These are phyloP conservation scores for Ramaria sp. DNA, from an alignment of 768 basidiomycete genomes.

Conservation along the genomic window DNA sequence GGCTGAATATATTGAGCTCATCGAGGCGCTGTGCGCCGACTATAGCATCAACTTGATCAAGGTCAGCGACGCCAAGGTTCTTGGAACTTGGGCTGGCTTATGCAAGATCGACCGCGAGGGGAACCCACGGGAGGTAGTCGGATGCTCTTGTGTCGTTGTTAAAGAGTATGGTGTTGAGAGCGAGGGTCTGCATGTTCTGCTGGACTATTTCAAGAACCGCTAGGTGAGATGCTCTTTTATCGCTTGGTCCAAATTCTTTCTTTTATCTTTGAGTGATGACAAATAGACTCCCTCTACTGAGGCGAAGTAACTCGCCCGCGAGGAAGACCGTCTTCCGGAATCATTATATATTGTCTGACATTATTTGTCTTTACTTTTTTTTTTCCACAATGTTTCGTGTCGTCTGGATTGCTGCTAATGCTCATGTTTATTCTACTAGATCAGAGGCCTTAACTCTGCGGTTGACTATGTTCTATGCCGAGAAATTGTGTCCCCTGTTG, in stretches of 20 bases:
- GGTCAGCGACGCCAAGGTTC: slow-evolving; percentile 86
- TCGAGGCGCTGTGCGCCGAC: slow-evolving; percentile 97
- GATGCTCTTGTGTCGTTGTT: slow-evolving; percentile 91
- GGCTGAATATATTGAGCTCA: slow-evolving; percentile 99
- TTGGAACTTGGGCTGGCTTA: slow-evolving; percentile 96
- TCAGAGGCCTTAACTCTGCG: too few species aligned
- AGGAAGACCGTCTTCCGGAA: slow-evolving; percentile 79
- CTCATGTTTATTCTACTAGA: too few species aligned
- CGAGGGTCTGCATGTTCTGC: slow-evolving; percentile 87
- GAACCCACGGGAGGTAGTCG: slow-evolving; percentile 92
- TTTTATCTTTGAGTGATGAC: slow-evolving; percentile 44
- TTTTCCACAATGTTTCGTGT: too few species aligned
- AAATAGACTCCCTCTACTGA: slow-evolving; percentile 93
- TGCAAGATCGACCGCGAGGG: slow-evolving; percentile 99
- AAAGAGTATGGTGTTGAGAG: slow-evolving; percentile 95
- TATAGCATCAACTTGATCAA: slow-evolving; percentile 99
- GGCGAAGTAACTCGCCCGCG: slow-evolving; percentile 37
- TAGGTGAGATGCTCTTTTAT: slow-evolving; percentile 31
- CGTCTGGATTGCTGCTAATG: too few species aligned
- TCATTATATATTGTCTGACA: slow-evolving; percentile 73
- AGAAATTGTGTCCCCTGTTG: too few species aligned
- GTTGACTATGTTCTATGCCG: too few species aligned
- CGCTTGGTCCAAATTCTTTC: not conserved
- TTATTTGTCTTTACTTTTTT: not conserved
- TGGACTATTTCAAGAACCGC: slow-evolving; percentile 96